phyloP scores from a whole-genome alignment of 2,329 filamentous ascomycete genomes.

The Rachicladosporium sp. region DNA sequence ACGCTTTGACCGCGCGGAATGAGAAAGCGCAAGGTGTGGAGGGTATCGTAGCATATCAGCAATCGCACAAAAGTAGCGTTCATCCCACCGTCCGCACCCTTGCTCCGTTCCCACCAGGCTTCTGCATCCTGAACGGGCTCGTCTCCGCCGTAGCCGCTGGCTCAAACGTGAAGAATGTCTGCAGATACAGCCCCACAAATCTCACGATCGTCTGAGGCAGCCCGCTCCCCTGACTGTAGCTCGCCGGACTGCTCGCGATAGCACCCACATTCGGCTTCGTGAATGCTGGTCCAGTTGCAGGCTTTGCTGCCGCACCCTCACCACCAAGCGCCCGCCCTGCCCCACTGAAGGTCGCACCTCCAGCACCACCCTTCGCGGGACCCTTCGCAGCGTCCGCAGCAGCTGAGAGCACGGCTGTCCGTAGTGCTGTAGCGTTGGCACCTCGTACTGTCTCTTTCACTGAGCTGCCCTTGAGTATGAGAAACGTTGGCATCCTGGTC shows the following conservation, averaged over 20 bases:
- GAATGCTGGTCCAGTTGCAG: slow-evolving; percentile 7
- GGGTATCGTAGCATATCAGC: too few relatives aligned
- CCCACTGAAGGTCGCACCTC: slow-evolving; percentile 24
- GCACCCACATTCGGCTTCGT: slow-evolving; percentile 11
- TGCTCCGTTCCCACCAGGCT: background rate
- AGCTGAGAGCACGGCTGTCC: slow-evolving; percentile 34
- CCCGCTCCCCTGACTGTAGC: slow-evolving; percentile 22
- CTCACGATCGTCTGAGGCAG: slow-evolving; percentile 29
- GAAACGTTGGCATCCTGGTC: slow-evolving; percentile 35
- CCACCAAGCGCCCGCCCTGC: slow-evolving; percentile 30
- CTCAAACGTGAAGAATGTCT: slow-evolving; percentile 34
- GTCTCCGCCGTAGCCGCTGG: slow-evolving; percentile 30
- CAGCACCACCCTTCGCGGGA: slow-evolving; percentile 19
- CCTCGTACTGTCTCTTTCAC: slow-evolving; percentile 36
- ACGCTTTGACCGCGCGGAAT: too few relatives aligned
- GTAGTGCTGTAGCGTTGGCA: slow-evolving; percentile 36
- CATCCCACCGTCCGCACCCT: slow-evolving; percentile 4
- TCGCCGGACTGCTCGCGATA: slow-evolving; percentile 16
- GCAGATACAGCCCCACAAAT: slow-evolving; percentile 35
- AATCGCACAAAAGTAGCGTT: background rate
- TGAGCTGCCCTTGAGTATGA: slow-evolving; percentile 31
- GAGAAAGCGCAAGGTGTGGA: too few relatives aligned
- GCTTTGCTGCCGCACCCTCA: slow-evolving; percentile 8
- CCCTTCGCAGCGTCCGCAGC: slow-evolving; percentile 27
- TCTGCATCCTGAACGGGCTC: slow-evolving; percentile 26